Percentiles rank a stretch among this genome's conserved stretches.
Conservation (phyloP, 306 rosid species). For the Canavalia gladiata region DNA sequence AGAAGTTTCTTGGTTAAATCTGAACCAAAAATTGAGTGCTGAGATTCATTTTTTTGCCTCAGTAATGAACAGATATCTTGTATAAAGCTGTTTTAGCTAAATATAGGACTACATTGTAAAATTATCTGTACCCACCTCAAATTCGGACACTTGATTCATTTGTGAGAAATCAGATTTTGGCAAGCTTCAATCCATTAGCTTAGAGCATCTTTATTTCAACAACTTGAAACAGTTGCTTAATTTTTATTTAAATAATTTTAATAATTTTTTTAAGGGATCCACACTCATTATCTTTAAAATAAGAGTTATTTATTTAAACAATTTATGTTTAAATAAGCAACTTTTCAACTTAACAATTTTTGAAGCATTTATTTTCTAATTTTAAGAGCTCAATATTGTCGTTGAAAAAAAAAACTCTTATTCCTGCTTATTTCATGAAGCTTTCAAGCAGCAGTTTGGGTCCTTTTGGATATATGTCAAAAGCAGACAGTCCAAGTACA, state of each 20-base stretch:
- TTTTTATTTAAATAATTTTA: too few species aligned
- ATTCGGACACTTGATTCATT: not conserved
- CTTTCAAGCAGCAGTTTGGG: not conserved
- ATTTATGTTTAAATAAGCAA: too few species aligned
- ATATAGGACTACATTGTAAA: constrained; percentile 20
- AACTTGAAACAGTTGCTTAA: too few species aligned
- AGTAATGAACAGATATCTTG: constrained; percentile 19
- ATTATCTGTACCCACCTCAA: not conserved
- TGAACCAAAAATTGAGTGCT: constrained; percentile 56
- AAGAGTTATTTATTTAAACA: too few species aligned
- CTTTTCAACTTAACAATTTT: too few species aligned
- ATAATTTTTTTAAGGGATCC: too few species aligned
- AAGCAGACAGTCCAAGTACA: not conserved
- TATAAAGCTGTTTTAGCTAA: constrained; percentile 8
- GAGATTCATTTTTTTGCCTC: not conserved
- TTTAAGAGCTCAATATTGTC: too few species aligned
- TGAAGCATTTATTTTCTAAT: too few species aligned
- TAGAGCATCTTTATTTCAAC: too few species aligned
- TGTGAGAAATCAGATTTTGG: not conserved
- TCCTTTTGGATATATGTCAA: not conserved
- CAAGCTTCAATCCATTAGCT: not conserved
- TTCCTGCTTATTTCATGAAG: not conserved
- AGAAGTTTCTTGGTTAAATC: constrained; percentile 69
- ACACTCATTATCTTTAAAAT: too few species aligned
- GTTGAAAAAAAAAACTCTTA: too few species aligned